Evolutionary conservation across 2,329 filamentous ascomycete species (phyloP).

Genomic region (Cladosporium sphaerospermum): DNA sequence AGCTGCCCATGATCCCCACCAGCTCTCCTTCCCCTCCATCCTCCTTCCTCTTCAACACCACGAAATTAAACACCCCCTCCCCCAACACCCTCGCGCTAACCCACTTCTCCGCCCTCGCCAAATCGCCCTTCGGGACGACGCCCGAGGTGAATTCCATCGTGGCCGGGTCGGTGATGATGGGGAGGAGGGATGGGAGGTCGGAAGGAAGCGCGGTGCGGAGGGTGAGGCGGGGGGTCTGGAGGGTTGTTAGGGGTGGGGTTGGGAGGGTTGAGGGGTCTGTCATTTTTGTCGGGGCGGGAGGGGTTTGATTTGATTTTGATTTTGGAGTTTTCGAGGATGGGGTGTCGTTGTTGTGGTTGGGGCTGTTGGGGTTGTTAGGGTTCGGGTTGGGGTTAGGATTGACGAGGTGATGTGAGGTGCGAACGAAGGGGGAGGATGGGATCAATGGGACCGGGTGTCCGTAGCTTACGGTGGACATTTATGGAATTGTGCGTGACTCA

Average conservation of each 20-base stretch:
- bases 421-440: too few relatives aligned
- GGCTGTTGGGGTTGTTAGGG: too few relatives aligned
- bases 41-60: slow-evolving; percentile 32
- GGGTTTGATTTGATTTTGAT: not conserved
- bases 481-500: too few relatives aligned
- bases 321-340: not conserved
- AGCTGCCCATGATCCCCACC: slow-evolving; percentile 38
- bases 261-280: not conserved
- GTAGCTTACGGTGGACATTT: too few relatives aligned
- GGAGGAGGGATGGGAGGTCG: slow-evolving; percentile 47
- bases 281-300: not conserved
- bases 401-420: too few relatives aligned
- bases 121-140: slow-evolving; percentile 12
- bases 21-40: slow-evolving; percentile 27
- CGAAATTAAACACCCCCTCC: slow-evolving; percentile 49
- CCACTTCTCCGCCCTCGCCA: slow-evolving; percentile 29
- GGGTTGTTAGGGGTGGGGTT: not conserved
- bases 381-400: too few relatives aligned
- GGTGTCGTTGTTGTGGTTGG: too few relatives aligned
- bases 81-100: slow-evolving; percentile 32
- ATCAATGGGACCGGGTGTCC: too few relatives aligned
- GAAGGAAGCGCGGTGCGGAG: slow-evolving; percentile 46
- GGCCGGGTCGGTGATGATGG: slow-evolving; percentile 52
- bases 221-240: slow-evolving; percentile 48
- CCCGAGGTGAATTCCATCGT: slow-evolving; percentile 55